A percentile compares a stretch with the other conserved stretches of the same genome.
Conservation (phyloP, 148 eudicot genomes). For the Oxyria digyna region DNA sequence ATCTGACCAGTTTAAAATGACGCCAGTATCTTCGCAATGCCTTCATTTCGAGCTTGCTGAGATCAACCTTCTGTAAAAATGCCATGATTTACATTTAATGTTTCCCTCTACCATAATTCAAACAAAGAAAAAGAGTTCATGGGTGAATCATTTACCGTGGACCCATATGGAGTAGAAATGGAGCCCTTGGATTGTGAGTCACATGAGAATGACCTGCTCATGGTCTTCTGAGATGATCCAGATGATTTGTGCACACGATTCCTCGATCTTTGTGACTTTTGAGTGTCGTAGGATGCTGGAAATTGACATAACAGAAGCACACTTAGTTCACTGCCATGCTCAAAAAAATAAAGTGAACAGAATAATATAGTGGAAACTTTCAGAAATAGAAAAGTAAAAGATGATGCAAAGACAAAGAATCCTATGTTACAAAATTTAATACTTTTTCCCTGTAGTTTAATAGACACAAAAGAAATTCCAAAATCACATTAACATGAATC, state of each 20-base stretch:
- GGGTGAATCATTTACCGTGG: slow-evolving; percentile 17
- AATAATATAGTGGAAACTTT: slow-evolving; percentile 4
- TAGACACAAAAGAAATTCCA: neutral
- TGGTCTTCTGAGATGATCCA: slow-evolving; percentile 38
- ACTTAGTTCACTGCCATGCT: neutral
- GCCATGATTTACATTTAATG: no score
- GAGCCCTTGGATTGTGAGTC: slow-evolving; percentile 52
- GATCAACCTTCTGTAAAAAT: slow-evolving; percentile 40
- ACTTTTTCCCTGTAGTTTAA: neutral
- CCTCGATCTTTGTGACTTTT: slow-evolving; percentile 54
- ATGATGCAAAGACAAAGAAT: neutral
- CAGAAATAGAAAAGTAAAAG: slow-evolving; percentile 7
- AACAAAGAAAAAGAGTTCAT: neutral
- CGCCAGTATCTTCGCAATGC: slow-evolving; percentile 60
- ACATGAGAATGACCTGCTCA: slow-evolving; percentile 46
- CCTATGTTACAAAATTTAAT: slow-evolving; percentile 6
- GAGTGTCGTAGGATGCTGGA: slow-evolving; percentile 58
- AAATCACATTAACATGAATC: neutral
- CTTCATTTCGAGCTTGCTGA: slow-evolving; percentile 55
- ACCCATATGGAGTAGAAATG: slow-evolving; percentile 19
- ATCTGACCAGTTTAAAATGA: slow-evolving; percentile 43
- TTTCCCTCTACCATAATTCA: no score
- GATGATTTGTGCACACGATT: slow-evolving; percentile 30
- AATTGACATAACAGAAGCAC: slow-evolving; percentile 1
- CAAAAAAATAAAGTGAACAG: neutral